Percentiles rank a stretch among this genome's conserved stretches.
These are phyloP conservation scores for Alternaria novae-zelandiae DNA, from an alignment of 2,329 filamentous ascomycete species.

Conservation along the genomic window DNA sequence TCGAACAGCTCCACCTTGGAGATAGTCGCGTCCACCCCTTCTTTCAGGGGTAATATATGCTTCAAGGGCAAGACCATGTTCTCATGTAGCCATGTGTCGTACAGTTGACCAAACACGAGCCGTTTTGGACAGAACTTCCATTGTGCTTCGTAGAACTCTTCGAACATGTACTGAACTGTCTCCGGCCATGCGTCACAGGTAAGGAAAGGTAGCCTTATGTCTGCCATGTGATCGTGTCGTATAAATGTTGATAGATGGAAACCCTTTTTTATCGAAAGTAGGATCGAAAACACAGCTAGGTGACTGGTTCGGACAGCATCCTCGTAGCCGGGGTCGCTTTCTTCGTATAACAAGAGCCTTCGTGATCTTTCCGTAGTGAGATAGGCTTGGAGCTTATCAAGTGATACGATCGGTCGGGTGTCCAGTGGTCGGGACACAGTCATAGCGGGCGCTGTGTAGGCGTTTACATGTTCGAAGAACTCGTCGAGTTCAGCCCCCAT, in stretches of 20 bases:
- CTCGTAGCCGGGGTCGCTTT: background rate
- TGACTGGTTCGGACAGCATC: constrained; percentile 7
- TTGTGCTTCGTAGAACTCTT: constrained; percentile 17
- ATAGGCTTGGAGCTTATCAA: background rate
- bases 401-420: constrained; percentile 7
- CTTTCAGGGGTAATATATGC: background rate
- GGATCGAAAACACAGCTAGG: constrained; percentile 18
- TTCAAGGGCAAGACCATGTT: constrained; percentile 17
- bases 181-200: constrained; percentile 1
- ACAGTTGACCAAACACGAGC: background rate
- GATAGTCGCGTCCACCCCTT: background rate
- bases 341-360: background rate
- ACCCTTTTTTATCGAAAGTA: constrained; percentile 15
- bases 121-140: constrained; percentile 18
- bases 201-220: constrained; percentile 18
- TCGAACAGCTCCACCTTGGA: constrained; percentile 15
- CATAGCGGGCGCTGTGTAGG: fast-evolving
- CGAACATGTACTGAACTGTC: constrained; percentile 6
- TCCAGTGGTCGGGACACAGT: background rate
- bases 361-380: background rate
- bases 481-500: background rate
- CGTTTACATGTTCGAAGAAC: background rate
- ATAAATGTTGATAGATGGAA: constrained; percentile 13
- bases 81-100: background rate
- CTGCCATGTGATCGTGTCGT: constrained; percentile 3